A percentile compares a stretch with the other conserved stretches of the same genome.
phyloP scores from a whole-genome alignment of 1,284 basidiomycete genomes.

The Apiotrichum montevideense region DNA sequence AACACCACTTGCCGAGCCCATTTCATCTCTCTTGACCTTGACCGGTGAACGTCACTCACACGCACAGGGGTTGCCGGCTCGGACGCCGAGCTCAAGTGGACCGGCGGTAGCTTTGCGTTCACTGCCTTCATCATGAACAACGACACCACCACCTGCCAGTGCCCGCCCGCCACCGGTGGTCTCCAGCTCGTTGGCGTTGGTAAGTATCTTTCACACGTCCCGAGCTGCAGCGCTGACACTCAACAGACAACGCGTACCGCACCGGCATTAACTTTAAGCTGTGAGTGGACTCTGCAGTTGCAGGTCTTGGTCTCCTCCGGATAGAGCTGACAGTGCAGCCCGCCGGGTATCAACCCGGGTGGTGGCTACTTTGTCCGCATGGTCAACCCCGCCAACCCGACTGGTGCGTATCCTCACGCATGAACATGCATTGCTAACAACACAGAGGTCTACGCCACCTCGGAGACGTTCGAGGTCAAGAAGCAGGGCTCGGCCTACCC shows the following conservation, averaged over 20 bases:
- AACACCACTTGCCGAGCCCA: too few relatives aligned
- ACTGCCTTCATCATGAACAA: conserved; percentile 28
- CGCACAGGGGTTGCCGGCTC: conserved; percentile 32
- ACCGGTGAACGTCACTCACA: neutral
- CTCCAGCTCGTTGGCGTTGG: too few relatives aligned
- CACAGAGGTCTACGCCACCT: conserved; percentile 57
- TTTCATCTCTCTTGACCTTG: neutral
- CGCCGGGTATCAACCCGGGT: conserved; percentile 6
- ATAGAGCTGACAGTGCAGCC: neutral
- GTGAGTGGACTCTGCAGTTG: neutral
- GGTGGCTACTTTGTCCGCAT: conserved; percentile 57
- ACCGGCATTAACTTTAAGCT: neutral
- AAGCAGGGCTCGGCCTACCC: conserved; percentile 59
- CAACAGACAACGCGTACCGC: neutral
- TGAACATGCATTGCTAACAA: conserved; percentile 1
- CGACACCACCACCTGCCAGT: neutral
- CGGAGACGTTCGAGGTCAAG: conserved; percentile 63
- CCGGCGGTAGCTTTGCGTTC: conserved; percentile 24
- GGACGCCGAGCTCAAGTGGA: conserved; percentile 37
- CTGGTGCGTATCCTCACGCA: conserved; percentile 48
- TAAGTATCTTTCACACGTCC: too few relatives aligned
- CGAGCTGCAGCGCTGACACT: too few relatives aligned
- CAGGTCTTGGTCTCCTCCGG: too few relatives aligned
- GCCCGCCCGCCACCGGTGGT: too few relatives aligned
- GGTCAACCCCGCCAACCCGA: conserved; percentile 56